Evolutionary conservation across 495 filamentous ascomycete species (phyloP), one percentile per base, ranked within the genome.

Genomic region (Barbatosphaeria neglecta): DNA sequence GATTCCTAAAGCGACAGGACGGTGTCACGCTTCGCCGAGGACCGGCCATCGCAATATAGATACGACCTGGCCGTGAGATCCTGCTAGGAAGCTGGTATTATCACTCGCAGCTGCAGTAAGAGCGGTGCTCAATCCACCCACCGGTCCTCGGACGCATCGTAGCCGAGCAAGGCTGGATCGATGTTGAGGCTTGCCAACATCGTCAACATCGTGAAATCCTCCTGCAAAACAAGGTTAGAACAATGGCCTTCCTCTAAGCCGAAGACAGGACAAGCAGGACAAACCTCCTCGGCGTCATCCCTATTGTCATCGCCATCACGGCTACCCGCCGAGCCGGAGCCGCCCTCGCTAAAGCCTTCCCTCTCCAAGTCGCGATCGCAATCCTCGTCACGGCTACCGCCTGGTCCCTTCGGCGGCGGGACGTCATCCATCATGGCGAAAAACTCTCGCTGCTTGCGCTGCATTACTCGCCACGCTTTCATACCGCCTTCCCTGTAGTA

Each of bases 391-490:
- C 10, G 20, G 6, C 39, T 41, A 11, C 39, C 6, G 20, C 7
- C 37, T 13, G 13, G 1, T 4, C 20, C 16, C 22, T 17, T 33
- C 8, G 6, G 8, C 1, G 5, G 8, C 1, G 43, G 15, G 10
- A n/a, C 17, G 7, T 45, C 44, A 28, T 54, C 37, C 49, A 63
- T 64, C 23, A 46, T 48, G 17, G 50, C 53, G 37, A 50, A 44
- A 40, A 54, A 63, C 47, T 66, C 64, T 40, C 48, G 47, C 49
- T 69, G 62, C 43, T 56, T 53, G 42, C 61, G 59, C 54, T 75
- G 70, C 50, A 62, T 65, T 37, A 69, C 63, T 40, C 61, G 60
- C 69, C 69, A 75, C 10, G 68, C 73, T 10, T 57, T 57, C 15
- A 69, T 65, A 4, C 73, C 73, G 20, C 73, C 73, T 69, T 73